Evolutionary conservation across 768 basidiomycete genomes (phyloP), one percentile per base, ranked within the genome.

Genomic region (Multifurca ochricompacta): DNA sequence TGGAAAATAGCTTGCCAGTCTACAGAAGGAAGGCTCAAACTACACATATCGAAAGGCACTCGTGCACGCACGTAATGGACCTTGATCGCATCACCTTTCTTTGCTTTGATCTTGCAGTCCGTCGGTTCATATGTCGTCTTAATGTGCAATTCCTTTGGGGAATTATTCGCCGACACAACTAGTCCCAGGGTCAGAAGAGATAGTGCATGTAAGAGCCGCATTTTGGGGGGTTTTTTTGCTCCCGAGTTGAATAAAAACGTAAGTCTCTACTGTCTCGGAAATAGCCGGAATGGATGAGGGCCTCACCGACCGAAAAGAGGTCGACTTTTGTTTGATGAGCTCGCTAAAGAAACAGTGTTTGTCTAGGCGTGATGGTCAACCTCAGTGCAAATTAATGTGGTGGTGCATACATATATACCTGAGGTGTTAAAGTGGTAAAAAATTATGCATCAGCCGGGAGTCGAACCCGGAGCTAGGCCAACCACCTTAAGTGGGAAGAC

Each of bases 1-100:
- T 81, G 9, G 77, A 69, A 61, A 82, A 82, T 47, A 97, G 69
- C 8, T 78, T 94, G 3, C 93, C 94, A 4, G 89, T 91, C 81
- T 94, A 68, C 18, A 54, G 42, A 45, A 34, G 48, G 47, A 53
- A 41, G 45, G 48, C 31, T 46, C 23, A 3, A 18, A 36, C 8
- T 13, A 25, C 27, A 6, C 10, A 6, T 13, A 19, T 7, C 18
- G 30, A 44, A 16, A 30, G 13, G 36, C 14, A 13, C 30, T 13
- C 16, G 21, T 25, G 21, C 34, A 74, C 76, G 64, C 67, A 91
- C 88, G 63, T 91, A 91, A 77, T 91, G 90, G 46, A 91, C 85
- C 59, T 77, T 63, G 58, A 91, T 76, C 21, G 67, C 61, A 65
- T 90, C 86, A 0, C 84, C 87, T 40, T 74, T 79, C 64, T 68